A percentile compares a stretch with the other conserved stretches of the same genome.
phyloP scores from a whole-genome alignment of 78 protist species.

The Cavenderia fasciculata region DNA sequence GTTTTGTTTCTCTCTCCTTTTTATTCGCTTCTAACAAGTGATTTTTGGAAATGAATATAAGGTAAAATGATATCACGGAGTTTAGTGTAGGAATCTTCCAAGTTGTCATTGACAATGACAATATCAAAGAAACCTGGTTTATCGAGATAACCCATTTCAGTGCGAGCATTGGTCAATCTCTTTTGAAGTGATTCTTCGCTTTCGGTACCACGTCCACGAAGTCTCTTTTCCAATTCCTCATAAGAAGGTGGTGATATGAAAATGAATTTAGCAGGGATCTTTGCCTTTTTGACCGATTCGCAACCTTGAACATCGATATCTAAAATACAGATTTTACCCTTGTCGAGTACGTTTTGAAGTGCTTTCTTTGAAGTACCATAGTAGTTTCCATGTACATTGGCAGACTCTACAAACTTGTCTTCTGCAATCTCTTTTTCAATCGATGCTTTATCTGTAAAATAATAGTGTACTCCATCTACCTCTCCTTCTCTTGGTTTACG shows the following conservation, averaged over 20 bases:
- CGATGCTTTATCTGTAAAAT: conserved; percentile 25
- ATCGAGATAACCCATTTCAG: conserved; percentile 84
- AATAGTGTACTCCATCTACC: conserved; percentile 62
- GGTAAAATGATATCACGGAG: conserved; percentile 44
- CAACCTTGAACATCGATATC: conserved; percentile 96
- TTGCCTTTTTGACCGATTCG: conserved; percentile 78
- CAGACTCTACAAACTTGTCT: conserved; percentile 63
- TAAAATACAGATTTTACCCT: conserved; percentile 85
- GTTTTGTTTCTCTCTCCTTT: no score
- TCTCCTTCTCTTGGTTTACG: conserved; percentile 83
- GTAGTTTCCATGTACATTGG: conserved; percentile 82
- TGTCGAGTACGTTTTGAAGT: conserved; percentile 25
- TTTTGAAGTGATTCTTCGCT: conserved; percentile 84
- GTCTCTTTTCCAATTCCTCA: conserved; percentile 84
- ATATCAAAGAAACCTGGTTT: conserved; percentile 74
- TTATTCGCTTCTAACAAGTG: no score
- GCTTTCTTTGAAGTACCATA: conserved; percentile 85
- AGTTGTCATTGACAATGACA: conserved; percentile 83
- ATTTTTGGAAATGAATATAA: conserved; percentile 21
- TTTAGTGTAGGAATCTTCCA: conserved; percentile 85
- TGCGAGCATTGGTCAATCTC: conserved; percentile 83
- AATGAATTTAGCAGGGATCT: conserved; percentile 41
- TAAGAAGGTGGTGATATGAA: conserved; percentile 89
- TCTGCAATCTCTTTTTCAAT: conserved; percentile 69
- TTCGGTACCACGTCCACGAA: conserved; percentile 90